Percentiles rank a stretch among this genome's conserved stretches.
These are phyloP conservation scores for Calendula officinalis DNA, from an alignment of 129 eudicot genomes.

Conservation along the genomic window DNA sequence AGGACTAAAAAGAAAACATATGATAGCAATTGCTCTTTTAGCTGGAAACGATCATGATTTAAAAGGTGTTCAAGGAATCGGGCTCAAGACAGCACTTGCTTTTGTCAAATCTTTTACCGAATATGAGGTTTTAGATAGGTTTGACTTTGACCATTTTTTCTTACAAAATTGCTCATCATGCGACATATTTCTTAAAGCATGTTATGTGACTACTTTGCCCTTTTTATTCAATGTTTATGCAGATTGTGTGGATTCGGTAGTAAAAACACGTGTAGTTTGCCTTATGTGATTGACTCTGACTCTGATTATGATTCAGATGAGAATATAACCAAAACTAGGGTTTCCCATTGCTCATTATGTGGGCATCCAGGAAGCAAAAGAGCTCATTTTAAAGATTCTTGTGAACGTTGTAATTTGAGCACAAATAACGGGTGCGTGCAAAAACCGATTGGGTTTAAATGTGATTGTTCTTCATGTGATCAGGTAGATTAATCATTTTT, in stretches of 20 bases:
- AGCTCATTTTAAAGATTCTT: conserved; percentile 57
- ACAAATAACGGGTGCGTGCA: conserved; percentile 42
- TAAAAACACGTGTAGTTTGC: conserved; percentile 26
- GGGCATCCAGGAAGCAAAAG: conserved; percentile 98
- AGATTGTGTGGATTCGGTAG: conserved; percentile 71
- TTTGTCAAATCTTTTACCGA: conserved; percentile 67
- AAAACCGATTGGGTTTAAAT: conserved; percentile 63
- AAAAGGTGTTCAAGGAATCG: conserved; percentile 82
- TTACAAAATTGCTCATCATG: conserved; percentile 4
- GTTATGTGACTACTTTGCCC: conserved; percentile 4
- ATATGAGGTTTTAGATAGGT: conserved; percentile 84
- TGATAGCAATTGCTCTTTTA: conserved; percentile 83
- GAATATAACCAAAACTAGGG: conserved; percentile 35
- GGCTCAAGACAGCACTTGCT: conserved; percentile 78
- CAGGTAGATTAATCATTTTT: conserved; percentile 37
- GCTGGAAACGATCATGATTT: conserved; percentile 84
- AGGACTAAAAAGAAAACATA: conserved; percentile 80
- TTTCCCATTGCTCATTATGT: conserved; percentile 80
- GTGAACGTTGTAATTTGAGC: conserved; percentile 52
- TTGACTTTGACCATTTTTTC: conserved; percentile 6
- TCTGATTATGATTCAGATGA: conserved; percentile 30
- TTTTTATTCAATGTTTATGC: conserved; percentile 15
- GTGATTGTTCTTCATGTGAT: conserved; percentile 74
- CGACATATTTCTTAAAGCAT: background rate
- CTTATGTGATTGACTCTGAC: conserved; percentile 22